Base-by-base conservation (phyloP, 352 stramenopile genomes). In the Lagenidium sp. region DNA sequence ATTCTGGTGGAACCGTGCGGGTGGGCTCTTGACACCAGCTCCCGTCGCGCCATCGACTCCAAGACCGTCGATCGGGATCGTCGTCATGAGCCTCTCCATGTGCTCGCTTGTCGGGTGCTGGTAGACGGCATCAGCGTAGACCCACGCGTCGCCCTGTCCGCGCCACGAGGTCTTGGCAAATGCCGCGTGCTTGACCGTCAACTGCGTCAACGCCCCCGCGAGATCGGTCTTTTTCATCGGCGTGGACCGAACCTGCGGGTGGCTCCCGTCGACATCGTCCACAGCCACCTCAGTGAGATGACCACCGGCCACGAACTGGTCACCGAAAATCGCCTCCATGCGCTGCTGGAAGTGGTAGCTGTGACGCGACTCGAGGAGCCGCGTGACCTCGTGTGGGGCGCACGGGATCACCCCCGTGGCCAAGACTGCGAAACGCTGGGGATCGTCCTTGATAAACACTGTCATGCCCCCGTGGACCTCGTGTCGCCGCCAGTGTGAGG, bases 121-220 rank as follows among this genome's bases (percentile, higher is more conserved):
- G 4, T 34, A 18, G 7, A 54, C 16, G 4, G 25, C 22, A 29
- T 57, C 50, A 5, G 52, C 3, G 26, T 48, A 52, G 30, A 36
- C 44, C 50, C 42, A 52, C 18, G 46, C 21, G 4, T 57, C 50
- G 25, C 42, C 21, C 11, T 31, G 13, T n/a, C 23, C 3, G 23
- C 51, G 31, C 50, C 26, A 48, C 2, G 23, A 39, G 2, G 36
- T 6, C 20, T 36, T 29, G 22, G 6, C 26, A 28, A 57, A 57
- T 4, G 50, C 48, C 42, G 38, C 36, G 1, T 42, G 39, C 29
- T 47, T 46, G 21, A 57, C 50, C 2, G 35, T 18, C 1, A 57
- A 7, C 15, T 50, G 18, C 4, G 24, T 26, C 4, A 49, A 26
- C 34, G 26, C 23, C 37, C 22, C 3, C 16, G 18, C 22, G 12